These are phyloP conservation scores for Fusarium ramigenum DNA, from an alignment of 2,329 filamentous ascomycete species.

Conservation along the genomic window DNA sequence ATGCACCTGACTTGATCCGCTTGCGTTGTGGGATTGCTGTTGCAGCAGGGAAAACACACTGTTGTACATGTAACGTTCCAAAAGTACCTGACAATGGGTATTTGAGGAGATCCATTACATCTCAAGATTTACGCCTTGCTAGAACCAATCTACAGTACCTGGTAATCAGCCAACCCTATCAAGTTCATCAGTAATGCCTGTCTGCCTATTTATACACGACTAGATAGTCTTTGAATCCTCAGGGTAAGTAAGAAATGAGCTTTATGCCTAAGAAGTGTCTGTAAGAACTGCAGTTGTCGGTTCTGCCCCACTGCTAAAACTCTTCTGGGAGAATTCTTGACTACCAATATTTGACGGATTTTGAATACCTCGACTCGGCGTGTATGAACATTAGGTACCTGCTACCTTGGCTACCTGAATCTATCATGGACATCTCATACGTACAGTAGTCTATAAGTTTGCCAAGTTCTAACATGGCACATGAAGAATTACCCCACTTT, in stretches of 20 bases:
- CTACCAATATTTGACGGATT: background rate
- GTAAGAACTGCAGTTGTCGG: background rate
- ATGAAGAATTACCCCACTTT: slow-evolving; percentile 19
- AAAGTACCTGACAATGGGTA: slow-evolving; percentile 4
- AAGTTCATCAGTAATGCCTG: background rate
- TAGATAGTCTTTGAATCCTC: background rate
- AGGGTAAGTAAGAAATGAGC: background rate
- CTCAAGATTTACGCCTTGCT: background rate
- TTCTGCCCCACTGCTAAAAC: background rate
- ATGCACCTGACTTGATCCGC: slow-evolving; percentile 1
- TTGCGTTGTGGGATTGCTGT: slow-evolving; percentile 8
- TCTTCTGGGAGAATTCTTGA: background rate
- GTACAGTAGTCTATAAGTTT: background rate
- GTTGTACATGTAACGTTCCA: background rate
- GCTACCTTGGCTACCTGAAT: background rate
- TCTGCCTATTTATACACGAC: background rate
- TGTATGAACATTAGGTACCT: background rate
- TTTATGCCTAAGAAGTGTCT: background rate
- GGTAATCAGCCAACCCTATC: background rate
- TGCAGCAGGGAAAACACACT: slow-evolving; percentile 2
- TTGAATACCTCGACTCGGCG: no score
- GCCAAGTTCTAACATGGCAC: background rate
- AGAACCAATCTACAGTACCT: background rate
- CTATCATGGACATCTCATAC: background rate
- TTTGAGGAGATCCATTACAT: background rate